phyloP scores from a whole-genome alignment of 306 rosid genomes.

The Pterocarpus santalinus region DNA sequence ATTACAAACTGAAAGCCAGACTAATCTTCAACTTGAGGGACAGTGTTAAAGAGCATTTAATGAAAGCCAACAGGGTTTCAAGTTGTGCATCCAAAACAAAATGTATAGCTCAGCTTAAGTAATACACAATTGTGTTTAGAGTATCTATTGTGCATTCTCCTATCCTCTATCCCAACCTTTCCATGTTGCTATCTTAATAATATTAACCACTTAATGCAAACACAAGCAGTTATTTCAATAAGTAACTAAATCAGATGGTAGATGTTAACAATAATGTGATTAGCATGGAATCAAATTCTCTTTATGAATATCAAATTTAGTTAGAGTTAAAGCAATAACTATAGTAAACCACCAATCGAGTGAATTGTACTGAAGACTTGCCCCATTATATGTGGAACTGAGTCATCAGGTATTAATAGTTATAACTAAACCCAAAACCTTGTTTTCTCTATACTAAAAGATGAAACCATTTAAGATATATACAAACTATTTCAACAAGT shows the following conservation, averaged over 20 bases:
- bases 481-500: conserved; percentile 38
- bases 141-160: too few species aligned
- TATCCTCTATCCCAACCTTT: too few species aligned
- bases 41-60: too few species aligned
- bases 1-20: too few species aligned
- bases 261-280: not conserved
- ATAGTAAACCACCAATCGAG: not conserved
- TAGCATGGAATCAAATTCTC: too few species aligned
- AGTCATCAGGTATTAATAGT: not conserved
- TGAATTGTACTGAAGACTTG: not conserved
- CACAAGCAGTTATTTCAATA: conserved; percentile 7
- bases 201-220: not conserved
- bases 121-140: too few species aligned
- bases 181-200: not conserved
- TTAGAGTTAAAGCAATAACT: not conserved
- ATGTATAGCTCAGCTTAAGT: too few species aligned
- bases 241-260: not conserved
- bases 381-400: conserved; percentile 17
- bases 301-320: too few species aligned
- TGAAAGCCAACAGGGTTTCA: too few species aligned
- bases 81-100: too few species aligned
- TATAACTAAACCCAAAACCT: too few species aligned
- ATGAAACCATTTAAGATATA: conserved; percentile 26
- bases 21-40: too few species aligned
- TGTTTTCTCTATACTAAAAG: not conserved